Conservation (phyloP, 2,329 filamentous ascomycete genomes). For the Talaromyces atroroseus region DNA sequence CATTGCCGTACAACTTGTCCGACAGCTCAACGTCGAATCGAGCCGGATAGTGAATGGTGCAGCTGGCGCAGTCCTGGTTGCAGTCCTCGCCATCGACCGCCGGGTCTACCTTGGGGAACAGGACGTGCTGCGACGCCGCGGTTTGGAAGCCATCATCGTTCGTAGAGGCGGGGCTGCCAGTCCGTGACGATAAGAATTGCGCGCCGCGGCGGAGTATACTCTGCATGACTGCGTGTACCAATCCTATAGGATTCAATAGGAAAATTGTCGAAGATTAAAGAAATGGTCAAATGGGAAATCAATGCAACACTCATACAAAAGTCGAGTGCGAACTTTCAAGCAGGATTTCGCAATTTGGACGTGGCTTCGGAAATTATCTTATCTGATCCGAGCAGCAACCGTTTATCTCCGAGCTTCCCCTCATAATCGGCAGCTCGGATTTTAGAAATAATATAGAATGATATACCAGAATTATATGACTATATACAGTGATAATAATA, state of each 20-base stretch:
- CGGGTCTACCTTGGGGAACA: conserved; percentile 74
- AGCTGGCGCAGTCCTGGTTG: conserved; percentile 76
- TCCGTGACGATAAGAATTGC: conserved; percentile 28
- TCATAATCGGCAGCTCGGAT: not conserved
- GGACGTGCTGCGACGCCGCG: conserved; percentile 42
- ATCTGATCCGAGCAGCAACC: not conserved
- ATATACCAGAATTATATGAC: not conserved
- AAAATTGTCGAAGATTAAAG: not conserved
- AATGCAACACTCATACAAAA: not conserved
- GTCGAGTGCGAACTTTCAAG: not conserved
- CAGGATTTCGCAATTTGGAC: not conserved
- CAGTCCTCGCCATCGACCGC: conserved; percentile 82
- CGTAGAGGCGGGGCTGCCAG: conserved; percentile 16
- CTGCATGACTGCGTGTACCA: conserved; percentile 24
- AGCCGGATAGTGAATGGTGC: conserved; percentile 72
- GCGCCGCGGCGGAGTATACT: conserved; percentile 30
- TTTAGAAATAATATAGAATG: not conserved
- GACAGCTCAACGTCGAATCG: conserved; percentile 66
- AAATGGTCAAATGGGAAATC: not conserved
- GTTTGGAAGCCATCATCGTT: conserved; percentile 42
- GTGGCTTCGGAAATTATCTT: conserved; percentile 9
- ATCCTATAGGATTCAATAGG: not conserved
- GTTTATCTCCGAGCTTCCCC: not conserved
- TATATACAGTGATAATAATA: not conserved
- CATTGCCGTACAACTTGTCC: conserved; percentile 75